Base-by-base conservation (phyloP, 192 early-diverging fungal genomes). In the Backusella psychrophila region DNA sequence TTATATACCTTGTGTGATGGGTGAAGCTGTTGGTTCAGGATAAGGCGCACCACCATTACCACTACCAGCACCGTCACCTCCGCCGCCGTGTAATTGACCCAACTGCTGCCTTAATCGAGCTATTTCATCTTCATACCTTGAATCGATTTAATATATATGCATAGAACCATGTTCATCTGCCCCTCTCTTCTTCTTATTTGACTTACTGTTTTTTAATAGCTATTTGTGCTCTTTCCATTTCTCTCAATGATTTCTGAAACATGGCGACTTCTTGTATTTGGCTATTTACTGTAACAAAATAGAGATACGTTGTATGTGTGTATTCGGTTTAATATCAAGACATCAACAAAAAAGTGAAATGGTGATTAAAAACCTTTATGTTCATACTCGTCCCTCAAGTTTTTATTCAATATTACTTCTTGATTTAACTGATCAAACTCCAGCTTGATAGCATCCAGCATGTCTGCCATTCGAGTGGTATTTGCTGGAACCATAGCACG, bases 361-460 rank as follows among this genome's bases (percentile, higher is more conserved):
- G 31, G n/a, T 31, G 66, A 42, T 26, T 9, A 14, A 34, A 31
- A 63, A 96, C 95, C 85, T 84, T 95, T 92, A 76, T 93, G 90
- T 83, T 96, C 97, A 78, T 91, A 88, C 65, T 98, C 97, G 77
- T 97, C 95, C 53, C 92, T 87, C 77, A 95, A 92, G 23, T 87
- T 83, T 80, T 93, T 93, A 84, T 82, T 89, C 21, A 89, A 82
- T 26, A 87, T 84, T 11, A 89, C 87, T 77, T 97, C 97, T 80
- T 95, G 90, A 34, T 84, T 87, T 65, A 95, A 77, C 74, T 82
- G 85, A 66, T 97, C 95, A 75, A 92, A 94, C 81, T 98, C 97
- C 35, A 72, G 77, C 52, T 90, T 89, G 72, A 96, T 82, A 42
- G 93, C 87, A 42, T 98, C 97, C 26, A 96, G 82, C 53, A 95